A percentile compares a stretch with the other conserved stretches of the same genome.
Conservation (phyloP, 768 basidiomycete species). For the Calvatia gigantea region DNA sequence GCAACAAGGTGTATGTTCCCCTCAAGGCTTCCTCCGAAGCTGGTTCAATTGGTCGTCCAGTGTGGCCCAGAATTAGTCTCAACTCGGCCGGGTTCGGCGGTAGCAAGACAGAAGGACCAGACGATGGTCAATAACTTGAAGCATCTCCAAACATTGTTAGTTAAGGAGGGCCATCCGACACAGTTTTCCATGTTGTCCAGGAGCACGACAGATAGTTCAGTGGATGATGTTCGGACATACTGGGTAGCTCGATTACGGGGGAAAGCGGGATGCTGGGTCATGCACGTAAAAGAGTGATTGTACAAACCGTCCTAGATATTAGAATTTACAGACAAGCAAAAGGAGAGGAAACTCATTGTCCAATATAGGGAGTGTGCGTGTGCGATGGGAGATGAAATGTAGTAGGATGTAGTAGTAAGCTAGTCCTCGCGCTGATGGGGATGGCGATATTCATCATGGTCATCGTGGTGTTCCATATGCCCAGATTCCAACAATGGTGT, state of each 20-base stretch:
- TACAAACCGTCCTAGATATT: slow-evolving; percentile 5
- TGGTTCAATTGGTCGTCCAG: slow-evolving; percentile 25
- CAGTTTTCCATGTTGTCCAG: neutral
- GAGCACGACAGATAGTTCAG: neutral
- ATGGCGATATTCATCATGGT: neutral
- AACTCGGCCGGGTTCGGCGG: slow-evolving; percentile 7
- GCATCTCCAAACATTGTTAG: neutral
- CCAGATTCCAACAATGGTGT: slow-evolving; percentile 1
- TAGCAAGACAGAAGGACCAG: slow-evolving; percentile 23
- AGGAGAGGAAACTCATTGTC: neutral
- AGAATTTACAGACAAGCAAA: slow-evolving; percentile 2
- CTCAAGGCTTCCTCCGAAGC: slow-evolving; percentile 21
- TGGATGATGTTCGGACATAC: neutral
- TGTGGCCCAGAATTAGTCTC: slow-evolving; percentile 21
- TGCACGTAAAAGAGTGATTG: slow-evolving; percentile 3
- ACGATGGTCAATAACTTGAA: slow-evolving; percentile 26
- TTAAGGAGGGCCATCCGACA: neutral
- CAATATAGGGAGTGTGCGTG: neutral
- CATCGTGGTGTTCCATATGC: neutral
- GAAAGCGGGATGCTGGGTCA: slow-evolving; percentile 7
- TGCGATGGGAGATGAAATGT: neutral
- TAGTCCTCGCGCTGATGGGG: neutral
- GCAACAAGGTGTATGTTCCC: slow-evolving; percentile 19
- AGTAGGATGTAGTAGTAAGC: neutral
- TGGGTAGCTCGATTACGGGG: slow-evolving; percentile 8